Evolutionary conservation across 768 basidiomycete genomes (phyloP).

Genomic region (Termitomyces sp.): DNA sequence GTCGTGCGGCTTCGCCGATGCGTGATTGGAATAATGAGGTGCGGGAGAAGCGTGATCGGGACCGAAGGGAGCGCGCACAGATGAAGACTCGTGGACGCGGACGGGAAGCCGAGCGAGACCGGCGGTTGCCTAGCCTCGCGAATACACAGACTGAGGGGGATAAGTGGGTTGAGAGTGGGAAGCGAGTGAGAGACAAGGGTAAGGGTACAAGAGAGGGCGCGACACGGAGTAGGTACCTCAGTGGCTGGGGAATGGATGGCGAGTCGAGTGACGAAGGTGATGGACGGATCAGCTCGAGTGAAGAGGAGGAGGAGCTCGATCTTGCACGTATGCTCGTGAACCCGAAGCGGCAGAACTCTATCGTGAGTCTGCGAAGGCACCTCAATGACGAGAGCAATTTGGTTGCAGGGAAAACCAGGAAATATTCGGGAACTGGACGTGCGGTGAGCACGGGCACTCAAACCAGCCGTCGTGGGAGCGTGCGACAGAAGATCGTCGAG

Average conservation of each 20-base stretch:
- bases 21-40: slow-evolving; percentile 22
- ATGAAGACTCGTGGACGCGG: slow-evolving; percentile 19
- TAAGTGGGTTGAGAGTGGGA: slow-evolving; percentile 38
- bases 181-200: slow-evolving; percentile 10
- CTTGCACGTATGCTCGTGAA: slow-evolving; percentile 67
- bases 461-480: slow-evolving; percentile 7
- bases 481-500: slow-evolving; percentile 17
- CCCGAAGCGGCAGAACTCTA: slow-evolving; percentile 71
- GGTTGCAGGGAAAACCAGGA: slow-evolving; percentile 16
- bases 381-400: slow-evolving; percentile 26
- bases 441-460: slow-evolving; percentile 12
- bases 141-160: slow-evolving; percentile 60
- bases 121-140: slow-evolving; percentile 56
- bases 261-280: slow-evolving; percentile 37
- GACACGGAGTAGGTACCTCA: slow-evolving; percentile 26
- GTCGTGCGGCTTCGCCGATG: slow-evolving; percentile 50
- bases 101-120: slow-evolving; percentile 27
- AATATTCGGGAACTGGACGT: slow-evolving; percentile 13
- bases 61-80: slow-evolving; percentile 15
- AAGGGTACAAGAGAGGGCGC: neutral
- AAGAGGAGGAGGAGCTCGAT: slow-evolving; percentile 54
- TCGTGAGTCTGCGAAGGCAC: slow-evolving; percentile 67
- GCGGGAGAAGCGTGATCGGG: slow-evolving; percentile 25
- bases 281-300: slow-evolving; percentile 27
- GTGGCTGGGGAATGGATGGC: slow-evolving; percentile 26